phyloP scores from a whole-genome alignment of 768 basidiomycete genomes.

The Amyloporia xantha region DNA sequence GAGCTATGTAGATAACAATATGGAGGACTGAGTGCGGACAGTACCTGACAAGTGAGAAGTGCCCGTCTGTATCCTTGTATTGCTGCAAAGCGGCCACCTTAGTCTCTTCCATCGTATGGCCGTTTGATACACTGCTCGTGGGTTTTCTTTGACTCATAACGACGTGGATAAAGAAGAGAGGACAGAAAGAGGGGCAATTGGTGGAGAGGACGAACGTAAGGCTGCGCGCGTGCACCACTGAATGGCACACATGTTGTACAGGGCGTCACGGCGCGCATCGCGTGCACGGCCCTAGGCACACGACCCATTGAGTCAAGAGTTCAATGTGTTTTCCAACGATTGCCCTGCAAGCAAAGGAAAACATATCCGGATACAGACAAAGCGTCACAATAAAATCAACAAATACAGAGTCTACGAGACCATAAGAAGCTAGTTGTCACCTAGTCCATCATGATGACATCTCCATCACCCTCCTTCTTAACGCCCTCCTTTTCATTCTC shows the following conservation, averaged over 20 bases:
- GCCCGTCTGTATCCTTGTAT: conserved; percentile 85
- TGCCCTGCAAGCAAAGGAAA: not conserved
- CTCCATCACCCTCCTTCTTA: conserved; percentile 27
- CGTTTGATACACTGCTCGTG: conserved; percentile 24
- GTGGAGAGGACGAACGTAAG: not conserved
- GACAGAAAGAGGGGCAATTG: not conserved
- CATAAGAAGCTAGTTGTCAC: conserved; percentile 1
- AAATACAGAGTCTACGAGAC: conserved; percentile 1
- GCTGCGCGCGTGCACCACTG: conserved; percentile 1
- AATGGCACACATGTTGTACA: not conserved
- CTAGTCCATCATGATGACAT: conserved; percentile 36
- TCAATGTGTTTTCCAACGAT: no score
- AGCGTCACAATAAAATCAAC: no score
- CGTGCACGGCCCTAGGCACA: not conserved
- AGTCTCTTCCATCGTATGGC: conserved; percentile 15
- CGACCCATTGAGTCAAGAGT: not conserved
- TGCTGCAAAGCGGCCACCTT: conserved; percentile 56
- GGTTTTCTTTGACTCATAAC: conserved; percentile 48
- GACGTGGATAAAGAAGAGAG: not conserved
- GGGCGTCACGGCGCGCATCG: not conserved
- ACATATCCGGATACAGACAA: no score
- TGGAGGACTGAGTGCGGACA: not conserved
- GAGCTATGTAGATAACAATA: no score
- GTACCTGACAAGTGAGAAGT: conserved; percentile 96
- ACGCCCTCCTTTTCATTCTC: conserved; percentile 32